Conservation (phyloP, 169 alveolate species). For the Eimeria praecox region DNA sequence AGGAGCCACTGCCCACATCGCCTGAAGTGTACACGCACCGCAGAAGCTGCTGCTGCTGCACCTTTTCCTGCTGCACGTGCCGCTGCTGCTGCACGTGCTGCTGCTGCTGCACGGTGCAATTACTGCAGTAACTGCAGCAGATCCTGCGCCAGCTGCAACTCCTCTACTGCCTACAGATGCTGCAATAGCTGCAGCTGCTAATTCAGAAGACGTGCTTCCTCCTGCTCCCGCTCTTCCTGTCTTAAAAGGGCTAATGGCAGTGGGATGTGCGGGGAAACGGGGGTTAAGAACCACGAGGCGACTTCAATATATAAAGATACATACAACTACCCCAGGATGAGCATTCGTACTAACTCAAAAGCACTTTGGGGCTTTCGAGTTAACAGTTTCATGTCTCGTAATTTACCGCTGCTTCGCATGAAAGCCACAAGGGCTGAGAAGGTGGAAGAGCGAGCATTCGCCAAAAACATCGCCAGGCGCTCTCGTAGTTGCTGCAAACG, state of each 20-base stretch:
- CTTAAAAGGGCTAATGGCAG: not conserved
- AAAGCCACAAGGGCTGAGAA: slow-evolving; percentile 80
- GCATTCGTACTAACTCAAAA: not conserved
- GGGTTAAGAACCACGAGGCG: not conserved
- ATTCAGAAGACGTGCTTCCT: not conserved
- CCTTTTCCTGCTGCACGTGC: not conserved
- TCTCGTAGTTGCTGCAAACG: slow-evolving; percentile 78
- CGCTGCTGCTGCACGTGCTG: not conserved
- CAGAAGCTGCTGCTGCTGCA: not conserved
- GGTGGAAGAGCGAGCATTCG: slow-evolving; percentile 76
- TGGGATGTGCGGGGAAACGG: not conserved
- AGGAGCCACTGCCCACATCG: slow-evolving; percentile 65
- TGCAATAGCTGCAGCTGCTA: not conserved
- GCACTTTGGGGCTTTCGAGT: not conserved
- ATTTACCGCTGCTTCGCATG: slow-evolving; percentile 79
- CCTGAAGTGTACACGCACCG: slow-evolving; percentile 28
- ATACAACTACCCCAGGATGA: not conserved
- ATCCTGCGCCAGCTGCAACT: no score
- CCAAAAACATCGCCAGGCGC: slow-evolving; percentile 62
- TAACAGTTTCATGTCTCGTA: not conserved
- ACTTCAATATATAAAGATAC: not conserved
- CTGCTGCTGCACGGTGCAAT: not conserved
- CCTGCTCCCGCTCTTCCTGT: not conserved
- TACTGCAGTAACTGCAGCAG: not conserved
- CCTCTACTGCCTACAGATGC: no score